Percentiles rank a stretch among this genome's conserved stretches.
phyloP scores from a whole-genome alignment of 352 stramenopile species.

The Phytophthora tubulina region DNA sequence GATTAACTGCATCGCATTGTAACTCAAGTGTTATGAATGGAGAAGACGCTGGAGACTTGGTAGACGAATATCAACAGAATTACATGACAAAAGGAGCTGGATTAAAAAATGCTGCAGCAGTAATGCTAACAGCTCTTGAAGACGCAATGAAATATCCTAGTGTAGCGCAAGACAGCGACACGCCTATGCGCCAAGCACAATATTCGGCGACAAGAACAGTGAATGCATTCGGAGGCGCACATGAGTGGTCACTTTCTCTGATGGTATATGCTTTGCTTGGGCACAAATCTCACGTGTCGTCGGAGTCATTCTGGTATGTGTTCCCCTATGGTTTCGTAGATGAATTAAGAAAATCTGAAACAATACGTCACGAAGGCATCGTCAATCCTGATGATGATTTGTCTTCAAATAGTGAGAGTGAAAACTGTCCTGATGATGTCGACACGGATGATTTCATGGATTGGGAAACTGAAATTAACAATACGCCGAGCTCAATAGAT shows the following conservation, averaged over 20 bases:
- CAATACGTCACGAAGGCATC: no score
- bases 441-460: no score
- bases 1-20: not conserved
- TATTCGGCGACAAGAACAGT: conserved; percentile 9
- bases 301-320: not conserved
- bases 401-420: no score
- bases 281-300: not conserved
- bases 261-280: conserved; percentile 11
- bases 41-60: conserved; percentile 12
- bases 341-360: not conserved
- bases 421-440: no score
- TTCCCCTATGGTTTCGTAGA: not conserved
- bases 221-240: conserved; percentile 8
- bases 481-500: no score
- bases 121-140: conserved; percentile 2
- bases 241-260: conserved; percentile 9
- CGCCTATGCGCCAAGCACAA: not conserved
- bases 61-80: conserved; percentile 15
- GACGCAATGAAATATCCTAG: conserved; percentile 9
- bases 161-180: not conserved
- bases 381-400: no score
- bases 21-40: conserved; percentile 9
- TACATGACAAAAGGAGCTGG: conserved; percentile 23
- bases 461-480: no score
- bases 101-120: not conserved